These are phyloP conservation scores for Cardiospermum halicacabum DNA, from an alignment of 345 rosid species.

Conservation along the genomic window DNA sequence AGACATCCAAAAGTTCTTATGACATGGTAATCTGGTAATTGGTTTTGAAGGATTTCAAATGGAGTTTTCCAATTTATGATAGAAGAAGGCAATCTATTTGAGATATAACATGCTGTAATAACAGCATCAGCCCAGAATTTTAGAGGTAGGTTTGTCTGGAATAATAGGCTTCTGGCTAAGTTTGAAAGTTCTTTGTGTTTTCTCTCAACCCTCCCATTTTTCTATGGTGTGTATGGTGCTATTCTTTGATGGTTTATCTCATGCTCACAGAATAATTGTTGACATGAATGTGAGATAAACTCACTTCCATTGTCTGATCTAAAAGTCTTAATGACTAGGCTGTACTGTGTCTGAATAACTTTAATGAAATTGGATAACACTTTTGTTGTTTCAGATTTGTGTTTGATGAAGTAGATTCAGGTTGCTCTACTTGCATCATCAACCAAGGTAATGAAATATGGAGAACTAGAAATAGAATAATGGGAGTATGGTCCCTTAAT, in stretches of 20 bases:
- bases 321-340: not conserved
- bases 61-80: not conserved
- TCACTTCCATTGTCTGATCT: not conserved
- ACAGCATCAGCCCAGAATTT: not conserved
- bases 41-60: not conserved
- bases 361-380: not conserved
- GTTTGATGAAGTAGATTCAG: not conserved
- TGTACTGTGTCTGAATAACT: not conserved
- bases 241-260: not conserved
- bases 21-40: not conserved
- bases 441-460: not conserved
- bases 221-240: not conserved
- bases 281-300: not conserved
- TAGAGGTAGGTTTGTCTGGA: not conserved
- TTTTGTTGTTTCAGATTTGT: not conserved
- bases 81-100: not conserved
- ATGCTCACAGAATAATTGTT: not conserved
- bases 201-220: not conserved
- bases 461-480: not conserved
- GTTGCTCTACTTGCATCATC: not conserved
- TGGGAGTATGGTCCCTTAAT: not conserved
- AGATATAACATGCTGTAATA: not conserved
- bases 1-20: not conserved
- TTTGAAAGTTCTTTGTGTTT: not conserved
- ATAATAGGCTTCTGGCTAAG: not conserved